These are phyloP conservation scores for Dendrobium chrysotoxum DNA, from an alignment of 106 monocot species.

Conservation along the genomic window DNA sequence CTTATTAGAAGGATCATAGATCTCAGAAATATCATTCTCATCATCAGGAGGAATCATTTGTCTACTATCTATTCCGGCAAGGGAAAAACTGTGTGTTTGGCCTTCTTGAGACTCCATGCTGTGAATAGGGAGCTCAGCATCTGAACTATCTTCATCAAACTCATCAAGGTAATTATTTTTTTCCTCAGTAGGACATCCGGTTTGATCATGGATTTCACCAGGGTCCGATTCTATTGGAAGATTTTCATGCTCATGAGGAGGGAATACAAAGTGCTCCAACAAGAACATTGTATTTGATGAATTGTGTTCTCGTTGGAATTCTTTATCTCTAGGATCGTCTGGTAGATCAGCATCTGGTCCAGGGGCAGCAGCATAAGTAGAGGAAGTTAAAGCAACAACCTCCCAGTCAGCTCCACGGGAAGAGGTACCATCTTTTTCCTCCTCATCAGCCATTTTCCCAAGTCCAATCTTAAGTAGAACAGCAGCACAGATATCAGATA, in stretches of 20 bases:
- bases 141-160: slow-evolving; percentile 14
- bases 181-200: slow-evolving; percentile 10
- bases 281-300: slow-evolving; percentile 44
- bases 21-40: slow-evolving; percentile 3
- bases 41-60: slow-evolving; percentile 11
- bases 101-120: slow-evolving; percentile 24
- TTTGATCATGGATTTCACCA: slow-evolving; percentile 24
- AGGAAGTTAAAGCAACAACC: slow-evolving; percentile 53
- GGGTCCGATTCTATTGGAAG: slow-evolving; percentile 40
- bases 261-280: slow-evolving; percentile 73
- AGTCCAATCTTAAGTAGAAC: not conserved
- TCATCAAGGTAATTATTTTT: slow-evolving; percentile 1
- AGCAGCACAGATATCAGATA: not conserved
- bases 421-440: slow-evolving; percentile 19
- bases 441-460: slow-evolving; percentile 23
- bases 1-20: slow-evolving; percentile 21
- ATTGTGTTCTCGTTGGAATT: slow-evolving; percentile 13
- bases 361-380: slow-evolving; percentile 43
- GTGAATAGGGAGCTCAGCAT: slow-evolving; percentile 18
- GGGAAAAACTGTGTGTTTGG: slow-evolving; percentile 3
- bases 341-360: slow-evolving; percentile 10
- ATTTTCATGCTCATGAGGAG: slow-evolving; percentile 85
- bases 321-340: slow-evolving; percentile 10
- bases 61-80: slow-evolving; percentile 9
- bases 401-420: slow-evolving; percentile 59